These are phyloP conservation scores for Phytopythium delawarense DNA, from an alignment of 352 stramenopile genomes.

Conservation along the genomic window DNA sequence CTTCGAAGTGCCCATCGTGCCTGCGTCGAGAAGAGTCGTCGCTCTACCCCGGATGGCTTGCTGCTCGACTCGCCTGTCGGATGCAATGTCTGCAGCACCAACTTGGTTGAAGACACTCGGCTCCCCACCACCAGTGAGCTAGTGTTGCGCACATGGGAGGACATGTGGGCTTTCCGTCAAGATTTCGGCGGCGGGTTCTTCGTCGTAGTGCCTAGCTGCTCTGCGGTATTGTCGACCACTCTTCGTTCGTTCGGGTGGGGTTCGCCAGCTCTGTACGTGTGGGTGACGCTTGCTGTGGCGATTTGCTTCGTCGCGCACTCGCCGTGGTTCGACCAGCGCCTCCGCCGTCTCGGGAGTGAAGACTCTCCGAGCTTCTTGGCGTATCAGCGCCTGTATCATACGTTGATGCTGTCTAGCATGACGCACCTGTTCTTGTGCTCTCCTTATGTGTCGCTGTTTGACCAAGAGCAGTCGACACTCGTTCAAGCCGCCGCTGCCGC, in stretches of 20 bases:
- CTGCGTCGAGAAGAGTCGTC: constrained; percentile 20
- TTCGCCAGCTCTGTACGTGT: constrained; percentile 29
- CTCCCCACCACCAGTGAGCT: constrained; percentile 12
- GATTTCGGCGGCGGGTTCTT: constrained; percentile 44
- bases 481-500: constrained; percentile 5
- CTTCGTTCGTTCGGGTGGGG: constrained; percentile 29
- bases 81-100: constrained; percentile 16
- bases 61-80: not conserved
- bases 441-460: constrained; percentile 12
- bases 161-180: constrained; percentile 21
- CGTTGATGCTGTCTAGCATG: constrained; percentile 34
- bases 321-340: constrained; percentile 26
- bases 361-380: constrained; percentile 24
- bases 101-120: constrained; percentile 7
- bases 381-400: constrained; percentile 44
- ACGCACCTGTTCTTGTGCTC: constrained; percentile 33
- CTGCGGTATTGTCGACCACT: constrained; percentile 25
- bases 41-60: too few relatives aligned
- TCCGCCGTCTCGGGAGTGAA: constrained; percentile 31
- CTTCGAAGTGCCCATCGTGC: constrained; percentile 19
- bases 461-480: constrained; percentile 1
- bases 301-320: constrained; percentile 48
- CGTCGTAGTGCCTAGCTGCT: constrained; percentile 31
- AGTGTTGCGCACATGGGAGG: constrained; percentile 11
- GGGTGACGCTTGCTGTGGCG: constrained; percentile 27